These are phyloP conservation scores for Elsinoe batatas DNA, from an alignment of 2,329 filamentous ascomycete genomes.

Conservation along the genomic window DNA sequence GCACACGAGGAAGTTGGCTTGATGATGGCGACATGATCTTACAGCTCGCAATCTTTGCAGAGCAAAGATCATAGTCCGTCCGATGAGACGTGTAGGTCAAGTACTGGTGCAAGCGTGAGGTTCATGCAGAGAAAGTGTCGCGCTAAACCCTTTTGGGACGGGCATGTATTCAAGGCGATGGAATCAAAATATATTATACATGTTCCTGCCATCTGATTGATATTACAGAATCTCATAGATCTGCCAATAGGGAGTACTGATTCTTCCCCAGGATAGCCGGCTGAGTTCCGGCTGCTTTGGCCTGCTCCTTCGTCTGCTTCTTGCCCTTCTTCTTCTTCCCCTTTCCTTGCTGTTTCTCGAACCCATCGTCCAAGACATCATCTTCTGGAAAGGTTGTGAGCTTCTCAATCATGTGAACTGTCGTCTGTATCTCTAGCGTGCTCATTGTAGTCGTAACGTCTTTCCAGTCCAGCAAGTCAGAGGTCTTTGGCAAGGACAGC, in stretches of 20 bases:
- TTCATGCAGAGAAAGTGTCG: neutral
- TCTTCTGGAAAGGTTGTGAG: neutral
- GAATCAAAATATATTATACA: neutral
- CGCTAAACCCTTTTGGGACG: neutral
- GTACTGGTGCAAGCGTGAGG: no score
- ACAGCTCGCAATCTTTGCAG: neutral
- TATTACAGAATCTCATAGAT: neutral
- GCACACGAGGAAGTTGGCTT: no score
- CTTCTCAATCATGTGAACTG: neutral
- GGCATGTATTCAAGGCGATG: neutral
- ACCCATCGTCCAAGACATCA: neutral
- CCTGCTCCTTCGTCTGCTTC: neutral
- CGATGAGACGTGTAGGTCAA: no score
- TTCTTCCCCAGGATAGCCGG: neutral
- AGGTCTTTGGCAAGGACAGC: neutral
- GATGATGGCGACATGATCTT: neutral
- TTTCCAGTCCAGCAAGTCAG: neutral
- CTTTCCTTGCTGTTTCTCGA: neutral
- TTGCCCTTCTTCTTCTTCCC: neutral
- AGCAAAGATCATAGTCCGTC: neutral
- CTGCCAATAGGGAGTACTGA: neutral
- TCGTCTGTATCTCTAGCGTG: neutral
- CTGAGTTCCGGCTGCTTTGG: no score
- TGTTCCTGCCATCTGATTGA: neutral
- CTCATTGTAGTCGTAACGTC: neutral